Conservation (phyloP, 2,329 filamentous ascomycete genomes). For the Fusarium multiceps region DNA sequence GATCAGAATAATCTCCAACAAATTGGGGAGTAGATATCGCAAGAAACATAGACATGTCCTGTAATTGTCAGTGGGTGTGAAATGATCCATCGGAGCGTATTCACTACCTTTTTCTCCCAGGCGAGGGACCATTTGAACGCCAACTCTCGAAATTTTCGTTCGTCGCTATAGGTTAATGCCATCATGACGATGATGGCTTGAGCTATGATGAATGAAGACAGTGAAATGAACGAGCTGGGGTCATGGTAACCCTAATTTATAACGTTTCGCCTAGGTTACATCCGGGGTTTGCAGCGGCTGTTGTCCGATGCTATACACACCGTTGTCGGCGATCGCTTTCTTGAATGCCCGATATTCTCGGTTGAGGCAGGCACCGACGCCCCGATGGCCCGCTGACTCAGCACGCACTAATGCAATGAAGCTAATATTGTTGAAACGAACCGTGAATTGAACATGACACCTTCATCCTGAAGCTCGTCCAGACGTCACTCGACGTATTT, state of each 20-base stretch:
- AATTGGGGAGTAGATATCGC: neutral
- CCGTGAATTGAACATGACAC: too few relatives aligned
- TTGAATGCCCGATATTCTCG: too few relatives aligned
- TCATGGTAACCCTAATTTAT: neutral
- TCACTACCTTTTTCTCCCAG: neutral
- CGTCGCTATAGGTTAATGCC: neutral
- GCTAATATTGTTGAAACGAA: too few relatives aligned
- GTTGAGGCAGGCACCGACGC: too few relatives aligned
- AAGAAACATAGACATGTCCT: neutral
- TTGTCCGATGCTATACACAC: neutral
- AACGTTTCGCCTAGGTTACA: too few relatives aligned
- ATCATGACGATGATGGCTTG: rapidly evolving
- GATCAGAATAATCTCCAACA: neutral
- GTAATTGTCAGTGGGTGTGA: neutral
- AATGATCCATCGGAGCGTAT: neutral
- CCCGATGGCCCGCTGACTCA: too few relatives aligned
- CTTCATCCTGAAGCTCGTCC: too few relatives aligned
- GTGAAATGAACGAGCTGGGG: neutral
- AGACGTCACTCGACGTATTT: too few relatives aligned
- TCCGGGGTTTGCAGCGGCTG: rapidly evolving
- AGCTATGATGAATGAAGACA: neutral
- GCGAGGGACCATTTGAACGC: neutral
- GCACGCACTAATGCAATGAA: too few relatives aligned
- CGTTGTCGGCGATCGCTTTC: too few relatives aligned
- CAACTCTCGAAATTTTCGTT: neutral